Conservation (phyloP, 148 eudicot species). For the Rhododendron williamsianum region DNA sequence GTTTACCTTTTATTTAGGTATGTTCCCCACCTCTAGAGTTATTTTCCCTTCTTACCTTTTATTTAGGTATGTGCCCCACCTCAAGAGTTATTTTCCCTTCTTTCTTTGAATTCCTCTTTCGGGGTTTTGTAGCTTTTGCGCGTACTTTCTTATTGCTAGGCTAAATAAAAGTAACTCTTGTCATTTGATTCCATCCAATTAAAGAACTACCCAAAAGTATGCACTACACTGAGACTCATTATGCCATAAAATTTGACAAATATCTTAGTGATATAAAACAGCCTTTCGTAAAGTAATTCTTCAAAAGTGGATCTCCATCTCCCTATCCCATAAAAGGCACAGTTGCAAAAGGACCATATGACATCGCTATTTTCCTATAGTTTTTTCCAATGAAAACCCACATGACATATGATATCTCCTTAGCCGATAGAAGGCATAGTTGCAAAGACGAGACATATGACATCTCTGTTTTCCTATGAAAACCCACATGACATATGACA, state of each 20-base stretch:
- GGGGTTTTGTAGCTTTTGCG: neutral
- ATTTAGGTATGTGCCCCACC: neutral
- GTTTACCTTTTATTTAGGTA: neutral
- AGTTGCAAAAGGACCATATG: neutral
- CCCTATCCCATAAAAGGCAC: neutral
- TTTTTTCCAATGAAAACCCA: neutral
- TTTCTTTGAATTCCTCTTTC: neutral
- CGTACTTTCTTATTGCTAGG: neutral
- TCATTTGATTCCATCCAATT: neutral
- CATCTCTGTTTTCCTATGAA: neutral
- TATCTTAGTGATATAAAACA: neutral
- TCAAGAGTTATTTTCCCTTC: neutral
- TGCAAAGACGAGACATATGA: neutral
- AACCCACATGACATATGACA: neutral
- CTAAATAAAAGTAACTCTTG: neutral
- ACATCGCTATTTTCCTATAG: neutral
- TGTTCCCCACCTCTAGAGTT: neutral
- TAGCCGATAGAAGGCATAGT: too few relatives aligned
- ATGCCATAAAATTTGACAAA: neutral
- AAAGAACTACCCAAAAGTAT: neutral
- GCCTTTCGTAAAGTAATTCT: neutral
- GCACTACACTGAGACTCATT: neutral
- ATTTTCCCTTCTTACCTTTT: neutral
- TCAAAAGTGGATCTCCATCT: neutral
- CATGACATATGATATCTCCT: neutral